phyloP scores from a whole-genome alignment of 78 protist genomes.

The Cavenderia fasciculata region DNA sequence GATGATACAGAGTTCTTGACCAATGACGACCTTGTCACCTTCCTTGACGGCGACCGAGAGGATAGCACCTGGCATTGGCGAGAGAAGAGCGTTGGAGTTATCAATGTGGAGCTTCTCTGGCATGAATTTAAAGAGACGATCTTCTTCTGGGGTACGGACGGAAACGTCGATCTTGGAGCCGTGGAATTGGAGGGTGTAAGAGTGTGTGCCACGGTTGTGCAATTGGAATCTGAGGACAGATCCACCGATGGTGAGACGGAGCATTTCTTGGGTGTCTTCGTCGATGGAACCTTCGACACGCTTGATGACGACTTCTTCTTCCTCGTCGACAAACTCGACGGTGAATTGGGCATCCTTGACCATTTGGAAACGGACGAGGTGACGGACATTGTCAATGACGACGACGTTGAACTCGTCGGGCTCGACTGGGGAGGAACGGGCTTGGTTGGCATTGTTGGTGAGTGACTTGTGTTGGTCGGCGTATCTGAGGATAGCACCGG shows the following conservation, averaged over 20 bases:
- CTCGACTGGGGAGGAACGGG: neutral
- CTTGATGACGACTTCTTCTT: slow-evolving; percentile 2
- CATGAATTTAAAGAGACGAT: slow-evolving; percentile 62
- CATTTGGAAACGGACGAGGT: slow-evolving; percentile 1
- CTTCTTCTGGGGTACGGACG: slow-evolving; percentile 45
- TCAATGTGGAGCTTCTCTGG: slow-evolving; percentile 79
- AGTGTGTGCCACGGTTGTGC: neutral
- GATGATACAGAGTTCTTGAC: slow-evolving; percentile 91
- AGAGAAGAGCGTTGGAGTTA: slow-evolving; percentile 60
- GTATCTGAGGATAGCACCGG: slow-evolving; percentile 24
- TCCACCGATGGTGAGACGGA: slow-evolving; percentile 33
- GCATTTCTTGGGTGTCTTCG: slow-evolving; percentile 6
- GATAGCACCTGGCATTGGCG: slow-evolving; percentile 95
- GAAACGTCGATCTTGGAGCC: slow-evolving; percentile 63
- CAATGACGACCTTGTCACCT: slow-evolving; percentile 87
- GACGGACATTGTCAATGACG: slow-evolving; percentile 25
- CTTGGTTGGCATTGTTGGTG: slow-evolving; percentile 13
- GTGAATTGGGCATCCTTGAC: slow-evolving; percentile 1
- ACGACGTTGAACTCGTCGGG: slow-evolving; percentile 42
- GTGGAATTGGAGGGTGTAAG: slow-evolving; percentile 76
- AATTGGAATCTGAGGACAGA: slow-evolving; percentile 46
- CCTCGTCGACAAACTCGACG: slow-evolving; percentile 41
- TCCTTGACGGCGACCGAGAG: slow-evolving; percentile 82
- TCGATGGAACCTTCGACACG: slow-evolving; percentile 4
- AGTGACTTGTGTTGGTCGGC: slow-evolving; percentile 47